Evolutionary conservation across 139 green algal species (phyloP).

Genomic region (Yamagishiella unicocca): DNA sequence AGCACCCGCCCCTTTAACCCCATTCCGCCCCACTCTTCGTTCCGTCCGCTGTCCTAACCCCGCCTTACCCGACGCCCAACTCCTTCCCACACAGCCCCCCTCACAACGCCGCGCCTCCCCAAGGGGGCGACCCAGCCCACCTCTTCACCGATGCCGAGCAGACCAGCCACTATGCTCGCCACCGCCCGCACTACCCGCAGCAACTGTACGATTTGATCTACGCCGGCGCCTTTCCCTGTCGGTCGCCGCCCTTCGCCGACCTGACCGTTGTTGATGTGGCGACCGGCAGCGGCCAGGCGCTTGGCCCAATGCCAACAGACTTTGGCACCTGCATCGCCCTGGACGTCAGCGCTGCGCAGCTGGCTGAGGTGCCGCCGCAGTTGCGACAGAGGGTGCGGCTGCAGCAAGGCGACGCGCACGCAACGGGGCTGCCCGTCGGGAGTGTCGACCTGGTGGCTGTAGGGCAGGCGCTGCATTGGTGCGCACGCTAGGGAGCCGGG

Average conservation of each 20-base stretch:
- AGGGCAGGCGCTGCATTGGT: conserved; percentile 45
- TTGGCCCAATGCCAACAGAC: conserved; percentile 19
- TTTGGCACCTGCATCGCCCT: conserved; percentile 36
- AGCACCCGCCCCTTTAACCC: no score
- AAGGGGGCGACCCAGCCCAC: neutral
- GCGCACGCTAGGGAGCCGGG: no score
- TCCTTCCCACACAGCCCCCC: no score
- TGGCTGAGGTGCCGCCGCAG: neutral
- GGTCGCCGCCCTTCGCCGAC: conserved; percentile 35
- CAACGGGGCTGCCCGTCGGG: conserved; percentile 12
- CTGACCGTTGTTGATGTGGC: conserved; percentile 21
- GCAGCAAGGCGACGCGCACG: conserved; percentile 28
- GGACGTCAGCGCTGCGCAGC: conserved; percentile 30
- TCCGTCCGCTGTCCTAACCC: no score
- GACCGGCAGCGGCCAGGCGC: conserved; percentile 35
- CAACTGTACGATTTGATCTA: conserved; percentile 11
- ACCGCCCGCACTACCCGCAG: conserved; percentile 31
- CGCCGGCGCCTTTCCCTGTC: neutral
- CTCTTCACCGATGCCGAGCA: conserved; percentile 17
- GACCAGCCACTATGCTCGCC: neutral
- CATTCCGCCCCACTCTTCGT: no score
- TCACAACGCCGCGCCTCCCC: no score
- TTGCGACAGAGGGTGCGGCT: neutral
- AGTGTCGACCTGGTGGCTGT: conserved; percentile 27
- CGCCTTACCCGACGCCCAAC: no score